Conservation (phyloP, 768 basidiomycete species). For the Boletus huronensis region DNA sequence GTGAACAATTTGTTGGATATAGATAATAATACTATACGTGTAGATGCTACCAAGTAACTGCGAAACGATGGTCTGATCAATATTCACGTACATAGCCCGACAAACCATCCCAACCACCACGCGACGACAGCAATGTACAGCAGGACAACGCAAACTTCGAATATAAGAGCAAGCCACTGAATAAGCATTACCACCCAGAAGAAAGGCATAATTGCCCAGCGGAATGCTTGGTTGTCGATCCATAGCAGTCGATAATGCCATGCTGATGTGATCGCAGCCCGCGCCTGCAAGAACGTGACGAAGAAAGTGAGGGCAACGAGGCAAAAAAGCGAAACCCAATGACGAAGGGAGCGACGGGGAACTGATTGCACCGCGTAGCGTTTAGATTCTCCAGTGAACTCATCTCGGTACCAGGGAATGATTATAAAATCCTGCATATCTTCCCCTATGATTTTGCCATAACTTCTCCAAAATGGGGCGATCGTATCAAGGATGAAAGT, state of each 20-base stretch:
- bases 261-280: constrained; percentile 54
- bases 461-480: constrained; percentile 77
- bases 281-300: constrained; percentile 52
- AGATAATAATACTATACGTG: constrained; percentile 12
- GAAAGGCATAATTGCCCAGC: constrained; percentile 60
- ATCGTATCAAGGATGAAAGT: constrained; percentile 74
- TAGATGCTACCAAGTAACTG: neutral
- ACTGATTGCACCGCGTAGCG: constrained; percentile 56
- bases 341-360: constrained; percentile 60
- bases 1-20: neutral
- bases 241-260: constrained; percentile 52
- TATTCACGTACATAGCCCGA: constrained; percentile 45
- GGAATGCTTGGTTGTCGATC: constrained; percentile 57
- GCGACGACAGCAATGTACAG: constrained; percentile 54
- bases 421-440: constrained; percentile 80
- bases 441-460: constrained; percentile 77
- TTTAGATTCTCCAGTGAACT: constrained; percentile 75
- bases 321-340: constrained; percentile 61
- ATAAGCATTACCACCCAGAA: constrained; percentile 63
- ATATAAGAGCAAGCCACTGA: constrained; percentile 63
- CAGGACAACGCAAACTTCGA: constrained; percentile 55
- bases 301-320: constrained; percentile 49
- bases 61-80: neutral
- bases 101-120: constrained; percentile 78
- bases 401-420: constrained; percentile 78